These are phyloP conservation scores for Hibiscus trionum DNA, from an alignment of 345 rosid species.

Conservation along the genomic window DNA sequence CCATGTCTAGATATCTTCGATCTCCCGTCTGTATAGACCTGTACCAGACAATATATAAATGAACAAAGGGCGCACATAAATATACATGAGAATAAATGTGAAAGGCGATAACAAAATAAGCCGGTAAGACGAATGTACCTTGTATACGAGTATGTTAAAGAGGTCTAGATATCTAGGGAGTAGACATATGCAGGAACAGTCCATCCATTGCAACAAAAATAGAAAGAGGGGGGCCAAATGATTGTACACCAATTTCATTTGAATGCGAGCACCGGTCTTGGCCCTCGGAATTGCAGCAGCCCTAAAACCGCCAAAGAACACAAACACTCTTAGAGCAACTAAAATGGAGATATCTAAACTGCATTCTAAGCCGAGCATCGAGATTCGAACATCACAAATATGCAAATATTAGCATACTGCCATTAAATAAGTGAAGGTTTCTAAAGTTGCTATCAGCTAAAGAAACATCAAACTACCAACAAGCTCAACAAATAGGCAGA, in stretches of 20 bases:
- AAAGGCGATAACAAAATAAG: background rate
- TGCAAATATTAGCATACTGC: background rate
- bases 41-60: slow-evolving; percentile 9
- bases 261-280: slow-evolving; percentile 61
- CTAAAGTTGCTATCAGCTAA: background rate
- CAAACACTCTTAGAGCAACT: background rate
- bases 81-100: background rate
- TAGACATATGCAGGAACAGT: slow-evolving; percentile 65
- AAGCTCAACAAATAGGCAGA: background rate
- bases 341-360: background rate
- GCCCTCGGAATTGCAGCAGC: slow-evolving; percentile 84
- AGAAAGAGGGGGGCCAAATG: slow-evolving; percentile 74
- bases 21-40: slow-evolving; percentile 64
- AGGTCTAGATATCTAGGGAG: slow-evolving; percentile 80
- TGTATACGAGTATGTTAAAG: slow-evolving; percentile 75
- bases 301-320: slow-evolving; percentile 26
- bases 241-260: slow-evolving; percentile 84
- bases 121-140: slow-evolving; percentile 40
- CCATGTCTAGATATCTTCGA: slow-evolving; percentile 46
- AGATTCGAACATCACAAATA: background rate
- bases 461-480: background rate
- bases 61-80: background rate
- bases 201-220: slow-evolving; percentile 76
- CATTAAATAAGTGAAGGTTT: background rate
- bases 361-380: background rate